Base-by-base conservation (phyloP, 1,284 basidiomycete genomes). In the Ustilago crameri region DNA sequence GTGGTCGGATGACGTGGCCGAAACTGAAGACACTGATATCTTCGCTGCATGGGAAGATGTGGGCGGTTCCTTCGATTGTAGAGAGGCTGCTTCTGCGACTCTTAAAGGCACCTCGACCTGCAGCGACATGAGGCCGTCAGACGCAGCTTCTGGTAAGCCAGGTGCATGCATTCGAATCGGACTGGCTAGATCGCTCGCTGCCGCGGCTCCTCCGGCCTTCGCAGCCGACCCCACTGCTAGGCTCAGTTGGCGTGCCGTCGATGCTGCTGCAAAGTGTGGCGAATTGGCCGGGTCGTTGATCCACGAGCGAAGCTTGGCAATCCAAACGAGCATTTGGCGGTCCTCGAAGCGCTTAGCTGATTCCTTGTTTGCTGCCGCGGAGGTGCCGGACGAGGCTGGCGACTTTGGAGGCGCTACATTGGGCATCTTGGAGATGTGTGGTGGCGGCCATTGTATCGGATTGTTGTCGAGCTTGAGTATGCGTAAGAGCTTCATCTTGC, bases 391-490 rank as follows among this genome's bases (percentile, higher is more conserved):
- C 10, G 69, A 66, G 14, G 63, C 50, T 12, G 52, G 63, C 18
- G 46, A 45, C 32, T 51, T 65, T 22, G 64, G 40, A 40, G 70
- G 54, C 18, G 74, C 50, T 22, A 66, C 62, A 15, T 63, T 57
- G 44, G 77, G 77, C 69, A 76, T 68, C 40, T 71, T 74, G 26
- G 67, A 65, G 42, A 80, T 73, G 44, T 79, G 69, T 22, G 70
- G 74, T 35, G 78, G 78, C 2, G 95, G 95, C 93, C 94, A 98
- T 83, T 93, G 90, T 37, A 97, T 74, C 18, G 83, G 83, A 80
- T 98, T 98, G 70, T 90, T 89, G 75, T 96, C 94, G 9, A 93
- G 86, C 82, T 93, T 93, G 80, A 98, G 87, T 27, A 95, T 88
- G 53, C 90, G 89, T 34, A 98, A 86, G 53, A 88, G 86, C 32